Base-by-base conservation (phyloP, 805 yeast genomes). In the Ogataea trehalophila region DNA sequence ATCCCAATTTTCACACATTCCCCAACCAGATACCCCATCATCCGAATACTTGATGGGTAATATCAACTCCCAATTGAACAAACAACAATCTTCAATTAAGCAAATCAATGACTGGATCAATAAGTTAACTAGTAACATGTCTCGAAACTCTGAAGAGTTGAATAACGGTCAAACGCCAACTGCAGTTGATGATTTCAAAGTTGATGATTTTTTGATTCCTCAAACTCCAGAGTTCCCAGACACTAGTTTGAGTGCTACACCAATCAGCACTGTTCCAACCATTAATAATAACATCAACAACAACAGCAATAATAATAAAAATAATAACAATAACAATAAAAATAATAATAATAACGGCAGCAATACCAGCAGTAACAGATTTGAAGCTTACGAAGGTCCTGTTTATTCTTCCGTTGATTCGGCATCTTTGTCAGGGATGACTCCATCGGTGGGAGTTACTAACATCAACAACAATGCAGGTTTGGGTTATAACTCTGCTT, bases 71-170 rank as follows among this genome's bases (percentile, higher is more conserved):
- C 78, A 70, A 47, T 62, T 77, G 11, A 62, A 63, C 42, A 73
- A 70, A 54, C 80, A 78, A 52, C 80, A 80, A 13, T 74, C 71
- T 50, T 72, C 80, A 3, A 69, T 79, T 45, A 77, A 70, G 58
- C 81, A 77, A 56, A 79, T 76, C 1, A 79, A 76, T 57, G 82
- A 79, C 50, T 77, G 81, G 81, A 70, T 77, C 41, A 75, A 69
- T 45, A 71, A 62, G 49, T 52, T 72, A 36, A 48, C 56, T 26
- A 49, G 42, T 20, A 22, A 37, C 8, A 34, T 39, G 35, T 41
- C 42, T 33, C 47, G 45, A 42, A 40, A 37, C 6, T 36, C 44
- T 37, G 63, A 58, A 23, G 55, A 54, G 3, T 13, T 45, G 11
- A 49, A 45, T 41, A 35, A 44, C 17, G 53, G 47, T 22, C 43